Evolutionary conservation across 805 yeast species (phyloP).

Genomic region (Tetrapisispora fleetii): DNA sequence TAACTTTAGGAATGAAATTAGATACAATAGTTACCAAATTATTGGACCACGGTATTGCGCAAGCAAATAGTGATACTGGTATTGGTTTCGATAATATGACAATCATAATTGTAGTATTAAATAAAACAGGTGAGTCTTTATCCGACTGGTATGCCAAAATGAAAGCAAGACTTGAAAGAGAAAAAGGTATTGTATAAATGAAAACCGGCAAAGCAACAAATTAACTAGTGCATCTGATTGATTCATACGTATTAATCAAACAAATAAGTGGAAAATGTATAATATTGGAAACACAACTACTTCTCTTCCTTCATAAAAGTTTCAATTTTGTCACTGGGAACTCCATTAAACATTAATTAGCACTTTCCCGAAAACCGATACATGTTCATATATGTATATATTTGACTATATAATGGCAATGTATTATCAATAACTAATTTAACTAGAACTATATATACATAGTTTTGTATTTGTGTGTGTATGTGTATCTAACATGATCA

Average conservation of each 20-base stretch:
- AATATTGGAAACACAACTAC: not conserved
- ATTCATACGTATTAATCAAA: too few relatives aligned
- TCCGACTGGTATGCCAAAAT: constrained; percentile 51
- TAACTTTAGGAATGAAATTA: constrained; percentile 47
- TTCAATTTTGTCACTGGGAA: not conserved
- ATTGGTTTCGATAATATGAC: constrained; percentile 82
- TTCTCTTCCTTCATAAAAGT: not conserved
- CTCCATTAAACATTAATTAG: not conserved
- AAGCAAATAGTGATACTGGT: constrained; percentile 68
- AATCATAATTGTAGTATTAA: constrained; percentile 54
- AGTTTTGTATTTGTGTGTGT: too few relatives aligned
- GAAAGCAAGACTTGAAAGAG: constrained; percentile 34
- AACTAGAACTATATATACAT: not conserved
- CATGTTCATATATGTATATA: not conserved
- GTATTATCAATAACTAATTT: not conserved
- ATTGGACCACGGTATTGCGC: constrained; percentile 54
- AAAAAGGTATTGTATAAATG: constrained; percentile 14
- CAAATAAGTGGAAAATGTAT: not conserved
- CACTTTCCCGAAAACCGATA: not conserved
- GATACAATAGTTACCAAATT: constrained; percentile 50
- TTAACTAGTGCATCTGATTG: too few relatives aligned
- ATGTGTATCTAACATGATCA: not conserved
- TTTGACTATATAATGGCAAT: not conserved
- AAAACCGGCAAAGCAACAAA: constrained; percentile 5
- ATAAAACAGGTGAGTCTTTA: constrained; percentile 34